Base-by-base conservation (phyloP, 2,329 filamentous ascomycete species). In the Neofusicoccum ribis region DNA sequence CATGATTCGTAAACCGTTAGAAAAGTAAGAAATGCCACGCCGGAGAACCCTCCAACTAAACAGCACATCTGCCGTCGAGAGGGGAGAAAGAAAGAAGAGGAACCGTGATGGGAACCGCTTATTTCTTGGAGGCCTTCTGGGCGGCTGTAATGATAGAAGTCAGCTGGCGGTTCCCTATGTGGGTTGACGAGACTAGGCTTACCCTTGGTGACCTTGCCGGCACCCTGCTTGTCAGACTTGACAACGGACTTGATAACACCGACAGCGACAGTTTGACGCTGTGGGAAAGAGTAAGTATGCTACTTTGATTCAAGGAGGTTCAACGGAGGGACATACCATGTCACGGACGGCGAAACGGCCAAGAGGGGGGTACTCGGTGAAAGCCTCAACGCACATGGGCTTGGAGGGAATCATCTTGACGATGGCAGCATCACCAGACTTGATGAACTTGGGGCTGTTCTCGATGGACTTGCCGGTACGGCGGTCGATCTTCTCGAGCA, bases 341-440 rank as follows among this genome's bases (percentile, higher is more conserved):
- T 97, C 94, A 91, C 94, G 94, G 88, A 99, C 95, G 83, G 95
- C 95, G 89, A 99, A 99, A 90, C 95, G 94, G 83, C 95, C 95
- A 78, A 99, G 93, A 83, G 95, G 95, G 79, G 95, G 94, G 89
- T 98, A 99, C 81, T 97, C 93, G 79, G 93, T 97, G 93, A 98
- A 99, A 77, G 95, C 87, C 92, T 99, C 95, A 84, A 99, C 95
- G 85, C 95, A 99, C 95, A 99, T 99, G 82, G 95, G 95, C 93
- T 99, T 99, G 87, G 94, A 97, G 82, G 95, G 95, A 88, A 97
- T 81, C 95, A 99, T 98, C 93, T 97, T 98, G 87, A 99, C 95
- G 86, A 99, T 99, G 84, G 94, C 94, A 75, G 95, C 94, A 84
- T 99, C 95, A 91, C 95, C 95, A 79, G 94, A 97, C 93, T 99